Base-by-base conservation (phyloP, 345 rosid genomes). In the Populus nigra region DNA sequence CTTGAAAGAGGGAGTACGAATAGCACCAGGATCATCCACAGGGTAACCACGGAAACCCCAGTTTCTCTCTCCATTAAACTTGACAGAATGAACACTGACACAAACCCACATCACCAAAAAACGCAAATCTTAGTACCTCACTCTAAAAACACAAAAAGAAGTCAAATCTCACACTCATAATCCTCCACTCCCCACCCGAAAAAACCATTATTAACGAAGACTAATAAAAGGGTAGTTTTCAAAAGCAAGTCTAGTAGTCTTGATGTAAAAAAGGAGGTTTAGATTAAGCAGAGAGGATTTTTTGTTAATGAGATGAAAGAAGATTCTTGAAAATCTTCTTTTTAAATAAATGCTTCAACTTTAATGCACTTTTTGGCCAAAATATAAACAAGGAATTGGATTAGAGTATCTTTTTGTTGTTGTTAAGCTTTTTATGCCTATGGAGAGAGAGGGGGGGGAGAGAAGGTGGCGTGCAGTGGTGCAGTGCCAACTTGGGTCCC, bases 51-150 rank as follows among this genome's bases (percentile, higher is more conserved):
- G 70, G 36, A 73, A 78, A 59, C 57, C 62, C 62, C 73, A 70
- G 62, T 70, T 49, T 76, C 33, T 69, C 35, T 72, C 78, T 69
- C 84, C 86, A 84, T 84, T 35, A 72, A 74, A 65, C 66, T 76
- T 65, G 16, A 62, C 43, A 63, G 68, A 63, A 38, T 29, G 36
- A 27, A 47, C 55, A 49, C 29, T 62, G 53, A 69, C 47, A 69
- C 62, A 69, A 79, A 36, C 74, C 74, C 65, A 74, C 72, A 79
- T 73, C 81, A 73, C 45, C 43, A 31, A 68, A 49, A 59, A 35
- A 16, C 57, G 71, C 65, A 17, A 45, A 74, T 22, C 55, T 74
- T 70, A 23, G 73, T 13, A 45, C 6, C 74, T 74, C 82, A 74
- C 69, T 69, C 22, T 33, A 38, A 16, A 29, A 7, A 53, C 57